Conservation (phyloP, 345 rosid species). For the Populus nigra region DNA sequence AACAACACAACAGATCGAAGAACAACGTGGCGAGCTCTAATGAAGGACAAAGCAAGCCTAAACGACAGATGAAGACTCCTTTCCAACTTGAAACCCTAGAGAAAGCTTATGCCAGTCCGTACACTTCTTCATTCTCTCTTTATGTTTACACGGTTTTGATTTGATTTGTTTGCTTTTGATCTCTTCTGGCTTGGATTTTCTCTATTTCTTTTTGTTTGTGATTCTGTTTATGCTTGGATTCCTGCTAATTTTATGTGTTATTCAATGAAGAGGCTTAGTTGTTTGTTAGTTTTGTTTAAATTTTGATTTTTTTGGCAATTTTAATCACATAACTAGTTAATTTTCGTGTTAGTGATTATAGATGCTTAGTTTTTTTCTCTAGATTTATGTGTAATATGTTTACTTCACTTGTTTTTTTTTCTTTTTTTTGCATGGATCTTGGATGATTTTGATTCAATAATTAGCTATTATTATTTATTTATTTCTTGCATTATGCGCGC, state of each 20-base stretch:
- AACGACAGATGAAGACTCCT: slow-evolving; percentile 99
- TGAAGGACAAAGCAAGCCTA: slow-evolving; percentile 63
- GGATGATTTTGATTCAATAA: neutral
- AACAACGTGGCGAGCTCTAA: slow-evolving; percentile 23
- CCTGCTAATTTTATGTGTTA: neutral
- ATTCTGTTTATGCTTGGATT: neutral
- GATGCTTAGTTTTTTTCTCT: neutral
- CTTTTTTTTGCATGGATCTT: neutral
- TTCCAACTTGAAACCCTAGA: slow-evolving; percentile 85
- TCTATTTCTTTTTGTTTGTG: neutral
- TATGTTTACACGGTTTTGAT: neutral
- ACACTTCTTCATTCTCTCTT: neutral
- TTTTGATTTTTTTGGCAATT: neutral
- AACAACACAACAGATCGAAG: slow-evolving; percentile 34
- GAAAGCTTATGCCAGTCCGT: slow-evolving; percentile 70
- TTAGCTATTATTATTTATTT: neutral
- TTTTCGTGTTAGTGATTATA: neutral
- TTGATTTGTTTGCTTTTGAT: slow-evolving; percentile 7
- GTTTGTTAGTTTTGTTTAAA: neutral
- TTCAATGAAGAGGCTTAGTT: neutral
- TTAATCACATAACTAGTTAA: neutral
- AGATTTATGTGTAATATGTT: neutral
- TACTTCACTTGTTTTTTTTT: neutral
- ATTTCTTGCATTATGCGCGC: neutral
- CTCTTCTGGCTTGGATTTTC: neutral